phyloP scores from a whole-genome alignment of 495 filamentous ascomycete species.

The Lasiosphaeria ovina region DNA sequence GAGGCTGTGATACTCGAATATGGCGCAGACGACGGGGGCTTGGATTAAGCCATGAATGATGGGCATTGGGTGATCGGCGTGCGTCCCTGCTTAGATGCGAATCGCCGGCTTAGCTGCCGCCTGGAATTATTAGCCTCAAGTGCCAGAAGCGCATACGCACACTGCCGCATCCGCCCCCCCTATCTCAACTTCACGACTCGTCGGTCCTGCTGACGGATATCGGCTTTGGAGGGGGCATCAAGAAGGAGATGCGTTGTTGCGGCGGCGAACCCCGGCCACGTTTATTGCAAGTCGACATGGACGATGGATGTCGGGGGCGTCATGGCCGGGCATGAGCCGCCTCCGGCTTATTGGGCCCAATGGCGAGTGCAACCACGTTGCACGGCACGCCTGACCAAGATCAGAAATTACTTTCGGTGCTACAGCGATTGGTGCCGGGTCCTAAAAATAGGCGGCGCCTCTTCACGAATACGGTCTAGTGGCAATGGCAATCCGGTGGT shows the following conservation, averaged over 20 bases:
- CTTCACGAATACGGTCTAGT: not conserved
- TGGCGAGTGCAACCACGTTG: constrained; percentile 10
- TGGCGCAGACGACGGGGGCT: too few species aligned
- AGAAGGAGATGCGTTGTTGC: not conserved
- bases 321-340: not conserved
- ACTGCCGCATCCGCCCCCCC: too few species aligned
- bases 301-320: not conserved
- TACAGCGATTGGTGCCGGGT: constrained; percentile 2
- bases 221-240: not conserved
- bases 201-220: not conserved
- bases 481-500: not conserved
- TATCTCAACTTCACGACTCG: too few species aligned
- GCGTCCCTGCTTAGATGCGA: too few species aligned
- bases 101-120: too few species aligned
- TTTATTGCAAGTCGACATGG: not conserved
- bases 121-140: too few species aligned
- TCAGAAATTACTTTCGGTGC: constrained; percentile 11
- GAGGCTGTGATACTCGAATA: too few species aligned
- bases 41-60: too few species aligned
- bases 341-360: constrained; percentile 18
- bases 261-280: not conserved
- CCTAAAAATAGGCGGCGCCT: constrained; percentile 11
- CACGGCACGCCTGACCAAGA: constrained; percentile 17
- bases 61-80: too few species aligned
- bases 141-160: too few species aligned